These are phyloP conservation scores for Tieghemiomyces parasiticus DNA, from an alignment of 192 early-diverging fungal genomes.

Conservation along the genomic window DNA sequence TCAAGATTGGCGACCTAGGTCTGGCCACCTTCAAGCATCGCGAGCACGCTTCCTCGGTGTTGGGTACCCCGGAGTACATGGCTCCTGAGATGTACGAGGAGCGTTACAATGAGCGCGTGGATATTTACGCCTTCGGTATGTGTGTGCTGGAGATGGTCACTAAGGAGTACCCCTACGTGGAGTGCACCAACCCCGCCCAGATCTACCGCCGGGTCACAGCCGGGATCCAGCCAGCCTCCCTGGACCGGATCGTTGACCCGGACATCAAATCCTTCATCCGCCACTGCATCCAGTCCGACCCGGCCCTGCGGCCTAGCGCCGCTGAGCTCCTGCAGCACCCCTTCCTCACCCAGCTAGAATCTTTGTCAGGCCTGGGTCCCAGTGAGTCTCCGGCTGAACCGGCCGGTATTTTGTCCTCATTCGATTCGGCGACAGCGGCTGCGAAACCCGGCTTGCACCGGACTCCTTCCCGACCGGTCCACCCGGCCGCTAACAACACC, in stretches of 20 bases:
- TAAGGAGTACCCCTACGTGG: slow-evolving; percentile 77
- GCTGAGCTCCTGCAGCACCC: slow-evolving; percentile 29
- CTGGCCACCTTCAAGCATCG: slow-evolving; percentile 45
- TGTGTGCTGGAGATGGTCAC: slow-evolving; percentile 56
- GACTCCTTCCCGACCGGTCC: background rate
- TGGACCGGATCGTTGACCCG: slow-evolving; percentile 13
- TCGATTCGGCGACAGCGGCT: background rate
- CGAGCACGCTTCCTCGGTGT: slow-evolving; percentile 54
- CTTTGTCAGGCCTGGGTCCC: background rate
- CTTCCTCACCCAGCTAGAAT: slow-evolving; percentile 16
- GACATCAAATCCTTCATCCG: slow-evolving; percentile 33
- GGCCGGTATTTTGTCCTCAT: background rate
- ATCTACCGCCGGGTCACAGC: slow-evolving; percentile 66
- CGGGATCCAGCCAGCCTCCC: slow-evolving; percentile 18
- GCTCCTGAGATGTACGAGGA: slow-evolving; percentile 85
- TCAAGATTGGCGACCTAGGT: slow-evolving; percentile 80
- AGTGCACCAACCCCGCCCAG: slow-evolving; percentile 72
- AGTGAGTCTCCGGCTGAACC: background rate
- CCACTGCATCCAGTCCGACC: slow-evolving; percentile 29
- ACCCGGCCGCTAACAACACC: background rate
- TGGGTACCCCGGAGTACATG: slow-evolving; percentile 79
- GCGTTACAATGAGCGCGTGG: slow-evolving; percentile 73
- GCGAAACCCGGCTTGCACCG: background rate
- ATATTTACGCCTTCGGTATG: slow-evolving; percentile 86
- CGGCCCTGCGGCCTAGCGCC: slow-evolving; percentile 24